Conservation (phyloP, 768 basidiomycete genomes). For the Leccinum olivaceopallidum region DNA sequence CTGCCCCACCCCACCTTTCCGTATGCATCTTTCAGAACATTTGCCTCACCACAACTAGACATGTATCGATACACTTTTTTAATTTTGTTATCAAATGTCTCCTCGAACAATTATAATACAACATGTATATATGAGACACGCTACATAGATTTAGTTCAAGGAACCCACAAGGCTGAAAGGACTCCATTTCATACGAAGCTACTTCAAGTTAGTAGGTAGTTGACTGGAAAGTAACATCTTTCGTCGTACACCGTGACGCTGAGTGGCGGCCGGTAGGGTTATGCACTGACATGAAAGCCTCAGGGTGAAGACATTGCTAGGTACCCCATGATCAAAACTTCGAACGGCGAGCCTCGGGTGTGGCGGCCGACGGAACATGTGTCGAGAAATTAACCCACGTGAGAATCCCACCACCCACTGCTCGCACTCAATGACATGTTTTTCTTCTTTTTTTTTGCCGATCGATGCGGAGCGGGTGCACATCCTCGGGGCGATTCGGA, state of each 20-base stretch:
- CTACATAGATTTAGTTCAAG: neutral
- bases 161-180: neutral
- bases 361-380: neutral
- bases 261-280: neutral
- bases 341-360: neutral
- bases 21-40: neutral
- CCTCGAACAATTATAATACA: neutral
- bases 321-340: neutral
- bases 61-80: constrained; percentile 8
- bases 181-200: neutral
- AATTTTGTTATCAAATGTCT: neutral
- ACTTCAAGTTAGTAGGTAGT: neutral
- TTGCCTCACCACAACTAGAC: neutral
- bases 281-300: neutral
- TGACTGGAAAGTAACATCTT: neutral
- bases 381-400: neutral
- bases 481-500: neutral
- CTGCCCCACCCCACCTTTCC: neutral
- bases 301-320: neutral
- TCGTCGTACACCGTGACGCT: neutral
- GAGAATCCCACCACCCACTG: neutral
- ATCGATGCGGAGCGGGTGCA: neutral
- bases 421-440: neutral
- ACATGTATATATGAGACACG: neutral
- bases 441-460: neutral